These are phyloP conservation scores for Amyloporia xantha DNA, from an alignment of 768 basidiomycete species.

Conservation along the genomic window DNA sequence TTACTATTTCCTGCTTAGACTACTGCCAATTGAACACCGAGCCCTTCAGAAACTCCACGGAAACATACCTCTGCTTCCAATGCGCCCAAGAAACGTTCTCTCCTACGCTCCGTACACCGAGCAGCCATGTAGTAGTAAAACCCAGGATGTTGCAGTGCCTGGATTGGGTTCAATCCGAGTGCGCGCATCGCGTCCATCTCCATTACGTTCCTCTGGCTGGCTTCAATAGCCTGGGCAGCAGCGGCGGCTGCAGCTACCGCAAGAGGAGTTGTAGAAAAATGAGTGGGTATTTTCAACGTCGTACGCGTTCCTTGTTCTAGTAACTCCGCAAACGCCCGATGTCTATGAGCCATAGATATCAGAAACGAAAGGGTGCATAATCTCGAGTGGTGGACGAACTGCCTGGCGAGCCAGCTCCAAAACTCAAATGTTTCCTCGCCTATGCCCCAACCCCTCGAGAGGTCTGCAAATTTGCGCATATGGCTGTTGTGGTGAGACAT, in stretches of 20 bases:
- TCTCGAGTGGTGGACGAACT: slow-evolving; percentile 54
- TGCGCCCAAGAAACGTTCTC: slow-evolving; percentile 57
- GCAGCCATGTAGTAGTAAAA: slow-evolving; percentile 92
- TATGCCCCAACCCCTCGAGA: slow-evolving; percentile 90
- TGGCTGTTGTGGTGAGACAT: slow-evolving; percentile 82
- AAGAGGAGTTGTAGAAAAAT: slow-evolving; percentile 36
- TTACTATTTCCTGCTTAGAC: not conserved
- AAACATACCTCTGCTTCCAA: slow-evolving; percentile 49
- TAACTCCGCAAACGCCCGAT: slow-evolving; percentile 86
- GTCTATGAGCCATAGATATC: slow-evolving; percentile 38
- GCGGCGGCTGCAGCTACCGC: slow-evolving; percentile 18
- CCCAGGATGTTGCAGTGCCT: slow-evolving; percentile 84
- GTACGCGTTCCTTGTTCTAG: slow-evolving; percentile 73
- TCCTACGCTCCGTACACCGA: slow-evolving; percentile 71
- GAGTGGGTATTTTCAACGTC: slow-evolving; percentile 54
- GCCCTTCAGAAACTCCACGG: not conserved
- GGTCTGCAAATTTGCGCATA: slow-evolving; percentile 76
- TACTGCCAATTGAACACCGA: not conserved
- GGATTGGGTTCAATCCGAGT: slow-evolving; percentile 71
- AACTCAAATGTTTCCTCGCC: slow-evolving; percentile 96
- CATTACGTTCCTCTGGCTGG: slow-evolving; percentile 23
- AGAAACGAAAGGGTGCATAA: no score
- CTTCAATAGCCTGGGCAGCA: slow-evolving; percentile 17
- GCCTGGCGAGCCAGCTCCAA: slow-evolving; percentile 94
- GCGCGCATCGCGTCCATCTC: slow-evolving; percentile 57